phyloP scores from a whole-genome alignment of 768 basidiomycete species.

The Harrya chromipes region DNA sequence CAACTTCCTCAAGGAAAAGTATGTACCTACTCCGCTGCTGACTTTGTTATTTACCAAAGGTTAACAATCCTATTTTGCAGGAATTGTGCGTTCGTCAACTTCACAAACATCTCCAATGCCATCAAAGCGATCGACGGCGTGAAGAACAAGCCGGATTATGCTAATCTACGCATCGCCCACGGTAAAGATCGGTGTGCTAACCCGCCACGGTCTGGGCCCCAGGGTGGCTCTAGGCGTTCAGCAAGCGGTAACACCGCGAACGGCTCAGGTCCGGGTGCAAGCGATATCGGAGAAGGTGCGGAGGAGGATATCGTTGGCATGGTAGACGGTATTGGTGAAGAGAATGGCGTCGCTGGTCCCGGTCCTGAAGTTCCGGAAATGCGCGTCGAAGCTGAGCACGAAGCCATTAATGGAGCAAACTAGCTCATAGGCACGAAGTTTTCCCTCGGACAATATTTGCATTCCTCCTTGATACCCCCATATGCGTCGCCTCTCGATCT shows the following conservation, averaged over 20 bases:
- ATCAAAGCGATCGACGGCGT: slow-evolving; percentile 98
- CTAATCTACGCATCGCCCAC: slow-evolving; percentile 85
- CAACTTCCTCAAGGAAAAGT: slow-evolving; percentile 95
- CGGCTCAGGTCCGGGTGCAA: slow-evolving; percentile 9
- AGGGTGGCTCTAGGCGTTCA: slow-evolving; percentile 57
- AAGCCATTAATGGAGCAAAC: slow-evolving; percentile 23
- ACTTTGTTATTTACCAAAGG: neutral
- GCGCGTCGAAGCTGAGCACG: slow-evolving; percentile 39
- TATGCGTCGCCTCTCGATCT: slow-evolving; percentile 27
- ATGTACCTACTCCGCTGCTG: slow-evolving; percentile 37
- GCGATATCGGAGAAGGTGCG: slow-evolving; percentile 17
- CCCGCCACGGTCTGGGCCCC: slow-evolving; percentile 80
- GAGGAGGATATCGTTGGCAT: slow-evolving; percentile 24
- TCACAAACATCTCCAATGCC: slow-evolving; percentile 91
- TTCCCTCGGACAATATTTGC: slow-evolving; percentile 30
- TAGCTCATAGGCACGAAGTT: slow-evolving; percentile 11
- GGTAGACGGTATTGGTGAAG: slow-evolving; percentile 24
- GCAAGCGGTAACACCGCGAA: slow-evolving; percentile 38
- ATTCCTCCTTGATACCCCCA: slow-evolving; percentile 29
- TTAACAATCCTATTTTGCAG: slow-evolving; percentile 35
- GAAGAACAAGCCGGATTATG: slow-evolving; percentile 89
- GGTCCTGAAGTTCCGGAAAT: slow-evolving; percentile 38
- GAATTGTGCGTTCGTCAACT: slow-evolving; percentile 96
- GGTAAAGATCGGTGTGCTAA: slow-evolving; percentile 97
- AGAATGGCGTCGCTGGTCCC: slow-evolving; percentile 21